These are phyloP conservation scores for Lyophyllum atratum DNA, from an alignment of 768 basidiomycete species.

Conservation along the genomic window DNA sequence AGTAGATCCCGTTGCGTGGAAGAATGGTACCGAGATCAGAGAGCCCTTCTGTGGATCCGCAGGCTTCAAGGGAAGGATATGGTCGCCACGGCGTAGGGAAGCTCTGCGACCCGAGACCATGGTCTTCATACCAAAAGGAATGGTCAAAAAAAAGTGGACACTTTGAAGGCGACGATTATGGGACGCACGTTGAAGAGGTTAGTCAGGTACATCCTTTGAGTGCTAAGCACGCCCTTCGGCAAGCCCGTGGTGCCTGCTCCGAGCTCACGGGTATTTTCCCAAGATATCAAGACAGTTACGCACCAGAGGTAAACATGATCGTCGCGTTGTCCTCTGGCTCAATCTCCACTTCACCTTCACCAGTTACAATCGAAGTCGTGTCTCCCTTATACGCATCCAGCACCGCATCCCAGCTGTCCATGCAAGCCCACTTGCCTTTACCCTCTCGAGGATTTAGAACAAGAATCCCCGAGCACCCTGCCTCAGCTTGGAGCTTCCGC, in stretches of 20 bases:
- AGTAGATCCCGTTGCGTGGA: slow-evolving; percentile 53
- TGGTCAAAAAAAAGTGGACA: background rate
- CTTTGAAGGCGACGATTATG: background rate
- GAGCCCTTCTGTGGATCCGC: slow-evolving; percentile 43
- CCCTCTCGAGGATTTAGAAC: slow-evolving; percentile 37
- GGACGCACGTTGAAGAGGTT: slow-evolving; percentile 45
- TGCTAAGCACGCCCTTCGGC: slow-evolving; percentile 52
- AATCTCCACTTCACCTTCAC: slow-evolving; percentile 31
- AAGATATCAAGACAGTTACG: slow-evolving; percentile 7
- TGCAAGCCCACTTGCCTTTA: slow-evolving; percentile 43
- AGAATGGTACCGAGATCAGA: slow-evolving; percentile 56
- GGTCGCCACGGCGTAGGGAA: slow-evolving; percentile 39
- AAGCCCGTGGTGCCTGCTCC: slow-evolving; percentile 32
- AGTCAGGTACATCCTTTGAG: slow-evolving; percentile 50
- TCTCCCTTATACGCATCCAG: slow-evolving; percentile 36
- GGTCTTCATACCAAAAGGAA: background rate
- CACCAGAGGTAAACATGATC: slow-evolving; percentile 57
- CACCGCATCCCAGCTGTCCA: slow-evolving; percentile 39
- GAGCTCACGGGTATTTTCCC: background rate
- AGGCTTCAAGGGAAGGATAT: slow-evolving; percentile 27
- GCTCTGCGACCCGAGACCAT: slow-evolving; percentile 34
- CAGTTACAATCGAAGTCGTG: slow-evolving; percentile 24
- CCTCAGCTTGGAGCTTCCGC: slow-evolving; percentile 27
- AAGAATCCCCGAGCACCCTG: slow-evolving; percentile 37
- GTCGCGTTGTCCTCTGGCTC: slow-evolving; percentile 49